Base-by-base conservation (phyloP, 1,139 yeast species). In the Candida albicans region DNA sequence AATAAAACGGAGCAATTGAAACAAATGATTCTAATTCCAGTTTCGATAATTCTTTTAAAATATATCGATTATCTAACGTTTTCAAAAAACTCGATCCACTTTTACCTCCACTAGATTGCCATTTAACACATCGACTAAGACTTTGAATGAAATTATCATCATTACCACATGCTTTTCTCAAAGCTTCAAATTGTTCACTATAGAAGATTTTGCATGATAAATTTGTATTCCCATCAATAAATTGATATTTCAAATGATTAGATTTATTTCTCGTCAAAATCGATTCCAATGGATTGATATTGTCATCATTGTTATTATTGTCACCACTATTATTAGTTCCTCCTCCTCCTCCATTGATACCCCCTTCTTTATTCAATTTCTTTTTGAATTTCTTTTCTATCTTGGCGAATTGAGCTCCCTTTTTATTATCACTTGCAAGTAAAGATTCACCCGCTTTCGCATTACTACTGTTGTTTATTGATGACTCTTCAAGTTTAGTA, bases 91-190 rank as follows among this genome's bases (percentile, higher is more conserved):
- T 89, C 2, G 96, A 87, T 0, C 98, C 98, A 62, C 96, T 87
- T 61, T 93, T 93, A 35, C 99, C 99, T 32, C 99, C 99, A 37
- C 85, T 80, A 0, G 96, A 86, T 56, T 93, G 93, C 98, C 98
- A 95, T 60, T 90, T 88, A 28, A 90, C 80, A 65, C 99, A 93
- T 50, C 99, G 69, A 11, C 97, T 84, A 44, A 95, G 75, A 62
- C 97, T 89, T 61, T 90, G 96, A 34, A 93, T 81, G 53, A 85
- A 93, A 52, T 79, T 79, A 4, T 79, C 85, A 46, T 84, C 82
- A 49, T 86, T 81, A 0, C 89, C 91, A 69, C 97, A 91, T 15
- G 87, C 84, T 47, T 80, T 75, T 47, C 99, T 73, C 52, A 95
- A 82, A 0, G 98, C 98, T 58, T 91, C 97, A 68, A 95, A 95